Percentiles rank a stretch among this genome's conserved stretches.
phyloP scores from a whole-genome alignment of 129 eudicot species.

The Flaveria linearis region DNA sequence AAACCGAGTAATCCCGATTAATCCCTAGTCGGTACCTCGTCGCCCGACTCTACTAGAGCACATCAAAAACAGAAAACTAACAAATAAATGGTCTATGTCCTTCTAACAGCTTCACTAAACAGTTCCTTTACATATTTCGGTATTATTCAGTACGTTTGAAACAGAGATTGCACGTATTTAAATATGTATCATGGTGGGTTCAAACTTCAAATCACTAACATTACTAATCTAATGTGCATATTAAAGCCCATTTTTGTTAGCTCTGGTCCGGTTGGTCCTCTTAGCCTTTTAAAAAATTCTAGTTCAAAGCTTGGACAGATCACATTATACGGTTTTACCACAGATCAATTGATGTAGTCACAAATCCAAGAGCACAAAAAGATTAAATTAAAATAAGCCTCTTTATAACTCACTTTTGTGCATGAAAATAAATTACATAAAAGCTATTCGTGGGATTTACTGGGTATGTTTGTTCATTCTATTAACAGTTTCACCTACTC shows the following conservation, averaged over 20 bases:
- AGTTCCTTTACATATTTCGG: background rate
- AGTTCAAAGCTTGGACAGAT: background rate
- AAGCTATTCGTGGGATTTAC: too few species aligned
- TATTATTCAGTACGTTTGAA: background rate
- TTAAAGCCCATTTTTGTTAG: background rate
- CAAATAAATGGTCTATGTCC: background rate
- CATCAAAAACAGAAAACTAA: background rate
- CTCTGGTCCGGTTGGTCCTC: background rate
- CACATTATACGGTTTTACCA: background rate
- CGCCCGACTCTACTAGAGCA: background rate
- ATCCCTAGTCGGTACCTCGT: too few species aligned
- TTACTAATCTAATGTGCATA: background rate
- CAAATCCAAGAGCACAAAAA: background rate
- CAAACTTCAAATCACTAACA: constrained; percentile 10
- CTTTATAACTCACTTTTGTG: background rate
- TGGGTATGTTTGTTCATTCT: too few species aligned
- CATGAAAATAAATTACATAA: too few species aligned
- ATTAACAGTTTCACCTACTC: background rate
- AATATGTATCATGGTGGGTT: background rate
- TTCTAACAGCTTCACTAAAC: background rate
- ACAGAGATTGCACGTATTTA: background rate
- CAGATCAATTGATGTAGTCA: background rate
- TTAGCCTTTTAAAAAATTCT: constrained; percentile 1
- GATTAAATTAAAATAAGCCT: background rate
- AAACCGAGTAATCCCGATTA: too few species aligned